phyloP scores from a whole-genome alignment of 129 eudicot species.

The Lonicera japonica region DNA sequence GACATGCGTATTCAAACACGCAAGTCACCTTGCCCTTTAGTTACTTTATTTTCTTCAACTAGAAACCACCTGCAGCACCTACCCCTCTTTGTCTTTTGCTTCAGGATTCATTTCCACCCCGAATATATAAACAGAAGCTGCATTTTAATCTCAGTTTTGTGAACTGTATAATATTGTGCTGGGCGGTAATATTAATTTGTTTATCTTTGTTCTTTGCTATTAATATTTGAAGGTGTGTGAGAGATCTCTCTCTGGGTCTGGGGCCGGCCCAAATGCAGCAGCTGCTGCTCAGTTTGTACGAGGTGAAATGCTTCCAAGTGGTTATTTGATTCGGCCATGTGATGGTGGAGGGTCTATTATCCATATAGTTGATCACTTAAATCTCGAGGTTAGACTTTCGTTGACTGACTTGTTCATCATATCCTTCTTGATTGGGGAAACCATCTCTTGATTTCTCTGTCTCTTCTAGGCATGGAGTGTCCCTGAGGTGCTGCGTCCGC shows the following conservation, averaged over 20 bases:
- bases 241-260: slow-evolving; percentile 95
- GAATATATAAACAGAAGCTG: too few relatives aligned
- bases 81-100: too few relatives aligned
- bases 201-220: background rate
- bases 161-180: background rate
- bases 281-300: slow-evolving; percentile 73
- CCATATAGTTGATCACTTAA: slow-evolving; percentile 93
- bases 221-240: slow-evolving; percentile 70
- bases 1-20: too few relatives aligned
- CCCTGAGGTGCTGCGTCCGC: slow-evolving; percentile 95
- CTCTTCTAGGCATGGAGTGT: slow-evolving; percentile 81
- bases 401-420: background rate
- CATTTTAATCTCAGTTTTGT: background rate
- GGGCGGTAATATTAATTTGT: background rate
- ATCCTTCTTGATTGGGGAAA: background rate
- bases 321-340: slow-evolving; percentile 89
- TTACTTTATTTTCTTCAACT: too few relatives aligned
- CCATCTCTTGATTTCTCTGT: background rate
- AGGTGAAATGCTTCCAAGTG: slow-evolving; percentile 97
- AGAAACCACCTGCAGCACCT: too few relatives aligned
- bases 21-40: too few relatives aligned
- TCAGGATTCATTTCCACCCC: too few relatives aligned
- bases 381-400: slow-evolving; percentile 51
- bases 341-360: slow-evolving; percentile 97
- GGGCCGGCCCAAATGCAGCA: slow-evolving; percentile 78